These are phyloP conservation scores for Cladobotryum mycophilum DNA, from an alignment of 2,329 filamentous ascomycete genomes.

Conservation along the genomic window DNA sequence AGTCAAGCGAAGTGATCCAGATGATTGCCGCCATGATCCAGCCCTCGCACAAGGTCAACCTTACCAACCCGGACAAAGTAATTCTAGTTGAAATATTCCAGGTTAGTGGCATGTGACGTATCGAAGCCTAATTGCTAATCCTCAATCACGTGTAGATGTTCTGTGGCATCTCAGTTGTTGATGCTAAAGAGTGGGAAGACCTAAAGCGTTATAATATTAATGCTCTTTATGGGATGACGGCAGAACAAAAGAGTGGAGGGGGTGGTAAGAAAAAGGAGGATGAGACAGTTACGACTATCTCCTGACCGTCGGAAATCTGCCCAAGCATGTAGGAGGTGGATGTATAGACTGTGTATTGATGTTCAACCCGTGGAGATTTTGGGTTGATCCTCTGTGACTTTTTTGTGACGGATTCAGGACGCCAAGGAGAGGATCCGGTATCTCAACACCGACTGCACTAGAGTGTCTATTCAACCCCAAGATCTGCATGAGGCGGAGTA, in stretches of 20 bases:
- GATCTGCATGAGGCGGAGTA: no score
- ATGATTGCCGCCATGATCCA: slow-evolving; percentile 61
- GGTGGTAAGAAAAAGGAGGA: not conserved
- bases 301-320: no score
- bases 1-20: slow-evolving; percentile 63
- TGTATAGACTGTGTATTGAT: no score
- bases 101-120: slow-evolving; percentile 39
- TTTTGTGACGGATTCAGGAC: no score
- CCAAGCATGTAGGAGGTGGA: no score
- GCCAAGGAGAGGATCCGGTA: no score
- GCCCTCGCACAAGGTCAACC: slow-evolving; percentile 65
- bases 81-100: slow-evolving; percentile 77
- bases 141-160: slow-evolving; percentile 47
- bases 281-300: no score
- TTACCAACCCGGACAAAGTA: slow-evolving; percentile 71
- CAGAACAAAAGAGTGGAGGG: slow-evolving; percentile 10
- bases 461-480: no score
- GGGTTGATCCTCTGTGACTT: no score
- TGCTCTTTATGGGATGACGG: slow-evolving; percentile 53
- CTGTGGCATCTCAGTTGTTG: slow-evolving; percentile 74
- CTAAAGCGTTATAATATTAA: slow-evolving; percentile 74
- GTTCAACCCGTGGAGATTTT: no score
- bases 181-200: slow-evolving; percentile 60
- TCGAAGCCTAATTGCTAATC: not conserved
- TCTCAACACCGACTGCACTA: no score